Base-by-base conservation (phyloP, 116 monocot species). In the Dioscorea cayenensis region DNA sequence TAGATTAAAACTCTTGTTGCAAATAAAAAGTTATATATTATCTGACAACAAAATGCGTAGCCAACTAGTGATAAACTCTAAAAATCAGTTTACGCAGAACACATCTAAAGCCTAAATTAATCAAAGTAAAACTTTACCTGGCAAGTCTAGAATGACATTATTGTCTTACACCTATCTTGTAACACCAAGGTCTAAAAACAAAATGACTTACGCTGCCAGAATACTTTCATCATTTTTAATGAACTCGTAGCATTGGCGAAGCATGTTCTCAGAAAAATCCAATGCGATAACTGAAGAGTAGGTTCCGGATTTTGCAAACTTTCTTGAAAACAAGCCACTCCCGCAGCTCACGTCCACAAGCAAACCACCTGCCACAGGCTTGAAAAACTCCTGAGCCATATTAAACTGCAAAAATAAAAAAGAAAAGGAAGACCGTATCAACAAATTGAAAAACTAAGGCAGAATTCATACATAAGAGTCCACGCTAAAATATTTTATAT, bases 231-330 rank as follows among this genome's bases (percentile, higher is more conserved):
- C 96, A 80, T 84, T 83, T 70, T 77, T 84, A 63, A 90, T 79
- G 72, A 90, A 96, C 48, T 96, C 92, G 66, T 90, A 90, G 76
- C 88, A 92, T 36, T 96, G 96, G 18, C 92, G 85, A 77, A 96
- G 96, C 96, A 96, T 96, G 73, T 90, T 96, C 74, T 96, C 96
- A 59, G 96, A 96, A 72, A 92, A 96, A 68, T 96, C 96, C 73
- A 96, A 70, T 23, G 96, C 96, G 65, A 96, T 71, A 60, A 96
- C 92, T 73, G 87, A 76, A 77, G 92, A 85, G 71, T 90, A 96
- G 13, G 80, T 69, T 68, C 88, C 92, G 60, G 84, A 90, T 75
- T 70, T 77, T 51, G 87, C 92, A 81, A 96, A 96, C 78, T 92
- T 96, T 83, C 96, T 92, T 29, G 92, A 88, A 77, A 96, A 96